phyloP scores from a whole-genome alignment of 495 filamentous ascomycete species.

The Aspergillus sparsus region DNA sequence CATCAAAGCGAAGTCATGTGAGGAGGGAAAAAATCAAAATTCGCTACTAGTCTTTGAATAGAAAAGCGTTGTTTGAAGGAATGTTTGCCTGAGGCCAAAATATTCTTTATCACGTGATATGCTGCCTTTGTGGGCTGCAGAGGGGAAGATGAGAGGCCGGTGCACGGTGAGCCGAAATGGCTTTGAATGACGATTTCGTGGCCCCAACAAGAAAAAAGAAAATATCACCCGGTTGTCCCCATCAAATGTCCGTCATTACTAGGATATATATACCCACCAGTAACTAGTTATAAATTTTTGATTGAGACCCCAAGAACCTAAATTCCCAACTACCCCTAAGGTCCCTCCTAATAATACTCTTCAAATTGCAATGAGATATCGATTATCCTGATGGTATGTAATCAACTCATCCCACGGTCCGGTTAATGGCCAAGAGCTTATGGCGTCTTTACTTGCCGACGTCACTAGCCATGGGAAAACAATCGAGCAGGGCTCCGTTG shows the following conservation, averaged over 20 bases:
- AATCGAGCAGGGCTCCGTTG: slow-evolving; percentile 16
- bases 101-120: slow-evolving; percentile 7
- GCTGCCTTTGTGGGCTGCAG: neutral
- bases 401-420: slow-evolving; percentile 17
- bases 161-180: neutral
- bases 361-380: neutral
- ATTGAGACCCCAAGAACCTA: too few relatives aligned
- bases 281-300: too few relatives aligned
- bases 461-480: slow-evolving; percentile 31
- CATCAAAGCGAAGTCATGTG: slow-evolving; percentile 27
- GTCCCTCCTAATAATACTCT: neutral
- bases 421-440: slow-evolving; percentile 14
- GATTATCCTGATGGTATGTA: slow-evolving; percentile 7
- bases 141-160: neutral
- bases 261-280: too few relatives aligned
- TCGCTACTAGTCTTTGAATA: slow-evolving; percentile 21
- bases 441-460: slow-evolving; percentile 39
- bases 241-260: neutral
- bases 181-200: neutral
- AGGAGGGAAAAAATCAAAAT: slow-evolving; percentile 23
- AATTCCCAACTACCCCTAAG: too few relatives aligned
- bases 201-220: neutral
- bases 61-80: slow-evolving; percentile 2
- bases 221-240: neutral
- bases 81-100: slow-evolving; percentile 6